Percentiles rank a stretch among this genome's conserved stretches.
phyloP scores from a whole-genome alignment of 225 moss, liverwort and hornwort species.

The Thuidium tamariscinum region DNA sequence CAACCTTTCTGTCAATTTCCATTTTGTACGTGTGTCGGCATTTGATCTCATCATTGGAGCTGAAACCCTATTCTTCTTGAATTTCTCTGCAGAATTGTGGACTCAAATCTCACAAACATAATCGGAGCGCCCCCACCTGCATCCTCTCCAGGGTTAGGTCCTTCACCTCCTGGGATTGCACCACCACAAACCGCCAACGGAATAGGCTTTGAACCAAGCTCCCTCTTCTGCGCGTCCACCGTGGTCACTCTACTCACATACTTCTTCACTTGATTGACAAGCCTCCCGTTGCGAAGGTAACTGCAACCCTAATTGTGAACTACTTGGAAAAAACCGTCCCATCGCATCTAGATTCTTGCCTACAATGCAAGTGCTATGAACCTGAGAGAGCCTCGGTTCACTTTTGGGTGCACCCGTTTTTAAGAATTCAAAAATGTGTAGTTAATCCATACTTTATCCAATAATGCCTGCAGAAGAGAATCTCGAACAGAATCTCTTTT shows the following conservation, averaged over 20 bases:
- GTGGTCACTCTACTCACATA: background rate
- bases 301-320: background rate
- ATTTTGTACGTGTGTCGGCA: background rate
- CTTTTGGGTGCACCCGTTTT: too few species aligned
- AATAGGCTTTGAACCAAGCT: background rate
- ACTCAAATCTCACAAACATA: background rate
- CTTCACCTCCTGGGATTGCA: background rate
- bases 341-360: background rate
- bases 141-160: background rate
- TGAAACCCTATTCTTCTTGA: too few species aligned
- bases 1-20: background rate
- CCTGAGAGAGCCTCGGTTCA: background rate
- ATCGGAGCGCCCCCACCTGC: background rate
- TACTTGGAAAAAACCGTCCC: background rate
- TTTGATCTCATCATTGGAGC: background rate
- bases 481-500: background rate
- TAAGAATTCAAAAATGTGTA: background rate
- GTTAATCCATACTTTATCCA: background rate
- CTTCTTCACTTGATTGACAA: background rate
- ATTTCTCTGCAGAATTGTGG: background rate
- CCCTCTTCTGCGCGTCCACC: background rate
- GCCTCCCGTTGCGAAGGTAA: background rate
- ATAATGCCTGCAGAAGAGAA: background rate
- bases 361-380: background rate
- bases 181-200: background rate